A percentile compares a stretch with the other conserved stretches of the same genome.
Conservation (phyloP, 2,329 filamentous ascomycete genomes). For the Scedosporium minutisporum region DNA sequence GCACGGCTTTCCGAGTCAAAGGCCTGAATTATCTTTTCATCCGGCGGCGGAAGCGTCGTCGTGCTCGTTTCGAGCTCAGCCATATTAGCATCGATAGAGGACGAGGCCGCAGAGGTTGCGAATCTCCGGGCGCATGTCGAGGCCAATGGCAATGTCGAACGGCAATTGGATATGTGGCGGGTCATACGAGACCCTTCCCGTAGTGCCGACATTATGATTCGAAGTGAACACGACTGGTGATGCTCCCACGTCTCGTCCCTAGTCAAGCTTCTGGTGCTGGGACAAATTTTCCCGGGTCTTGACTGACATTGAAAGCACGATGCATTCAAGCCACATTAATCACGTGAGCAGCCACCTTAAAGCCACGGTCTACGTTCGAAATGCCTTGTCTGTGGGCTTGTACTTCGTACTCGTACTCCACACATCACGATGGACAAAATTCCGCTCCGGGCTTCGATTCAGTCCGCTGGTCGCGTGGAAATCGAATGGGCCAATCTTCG, state of each 20-base stretch:
- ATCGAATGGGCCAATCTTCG: not conserved
- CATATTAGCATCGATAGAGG: slow-evolving; percentile 5
- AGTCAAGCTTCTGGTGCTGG: not conserved
- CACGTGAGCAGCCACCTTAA: not conserved
- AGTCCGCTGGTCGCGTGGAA: not conserved
- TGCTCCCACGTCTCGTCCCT: not conserved
- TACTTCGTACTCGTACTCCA: not conserved
- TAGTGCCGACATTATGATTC: slow-evolving; percentile 28
- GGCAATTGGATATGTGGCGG: slow-evolving; percentile 11
- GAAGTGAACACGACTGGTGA: not conserved
- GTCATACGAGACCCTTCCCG: slow-evolving; percentile 29
- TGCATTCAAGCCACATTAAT: not conserved
- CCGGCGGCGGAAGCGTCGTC: slow-evolving; percentile 22
- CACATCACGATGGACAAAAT: not conserved
- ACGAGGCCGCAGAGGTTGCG: slow-evolving; percentile 15
- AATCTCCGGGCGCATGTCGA: slow-evolving; percentile 18
- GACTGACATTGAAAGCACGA: not conserved
- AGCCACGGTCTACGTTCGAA: not conserved
- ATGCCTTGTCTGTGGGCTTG: not conserved
- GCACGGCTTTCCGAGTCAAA: slow-evolving; percentile 27
- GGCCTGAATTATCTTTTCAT: slow-evolving; percentile 25
- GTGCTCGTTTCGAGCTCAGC: slow-evolving; percentile 9
- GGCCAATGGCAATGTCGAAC: slow-evolving; percentile 6
- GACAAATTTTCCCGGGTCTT: not conserved
- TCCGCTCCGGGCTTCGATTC: not conserved